Conservation (phyloP, 148 eudicot genomes). For the Diospyros lotus region DNA sequence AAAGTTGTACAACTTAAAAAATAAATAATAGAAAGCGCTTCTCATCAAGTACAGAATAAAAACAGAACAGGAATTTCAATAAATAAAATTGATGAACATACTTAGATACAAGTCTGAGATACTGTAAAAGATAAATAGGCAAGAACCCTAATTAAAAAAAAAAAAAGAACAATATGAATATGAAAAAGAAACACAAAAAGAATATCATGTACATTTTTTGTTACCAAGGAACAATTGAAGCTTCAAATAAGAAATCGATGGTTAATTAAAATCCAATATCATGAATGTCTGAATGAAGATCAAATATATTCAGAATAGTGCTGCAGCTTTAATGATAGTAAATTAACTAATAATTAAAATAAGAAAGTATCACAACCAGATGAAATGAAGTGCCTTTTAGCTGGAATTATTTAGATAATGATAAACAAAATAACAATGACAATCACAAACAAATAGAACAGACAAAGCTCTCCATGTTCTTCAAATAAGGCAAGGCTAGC, state of each 20-base stretch:
- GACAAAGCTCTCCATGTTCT: not conserved
- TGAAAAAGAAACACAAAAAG: too few species aligned
- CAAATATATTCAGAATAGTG: not conserved
- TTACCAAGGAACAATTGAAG: not conserved
- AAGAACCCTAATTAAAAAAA: too few species aligned
- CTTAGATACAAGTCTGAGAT: not conserved
- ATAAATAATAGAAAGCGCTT: too few species aligned
- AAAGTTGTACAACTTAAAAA: too few species aligned
- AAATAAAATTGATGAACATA: not conserved
- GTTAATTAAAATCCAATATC: not conserved
- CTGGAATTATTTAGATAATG: not conserved
- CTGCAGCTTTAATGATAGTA: not conserved
- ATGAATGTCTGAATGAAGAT: not conserved
- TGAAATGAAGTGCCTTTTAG: not conserved
- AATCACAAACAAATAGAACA: not conserved
- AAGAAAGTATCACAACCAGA: conserved; percentile 3
- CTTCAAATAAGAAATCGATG: not conserved
- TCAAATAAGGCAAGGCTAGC: not conserved
- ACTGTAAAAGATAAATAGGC: too few species aligned
- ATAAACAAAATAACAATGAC: not conserved
- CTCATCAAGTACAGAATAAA: not conserved
- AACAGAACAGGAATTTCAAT: not conserved
- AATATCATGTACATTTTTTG: too few species aligned
- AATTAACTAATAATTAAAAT: not conserved
- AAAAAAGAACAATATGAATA: too few species aligned